These are phyloP conservation scores for Talaromyces islandicus DNA, from an alignment of 2,329 filamentous ascomycete species.

Conservation along the genomic window DNA sequence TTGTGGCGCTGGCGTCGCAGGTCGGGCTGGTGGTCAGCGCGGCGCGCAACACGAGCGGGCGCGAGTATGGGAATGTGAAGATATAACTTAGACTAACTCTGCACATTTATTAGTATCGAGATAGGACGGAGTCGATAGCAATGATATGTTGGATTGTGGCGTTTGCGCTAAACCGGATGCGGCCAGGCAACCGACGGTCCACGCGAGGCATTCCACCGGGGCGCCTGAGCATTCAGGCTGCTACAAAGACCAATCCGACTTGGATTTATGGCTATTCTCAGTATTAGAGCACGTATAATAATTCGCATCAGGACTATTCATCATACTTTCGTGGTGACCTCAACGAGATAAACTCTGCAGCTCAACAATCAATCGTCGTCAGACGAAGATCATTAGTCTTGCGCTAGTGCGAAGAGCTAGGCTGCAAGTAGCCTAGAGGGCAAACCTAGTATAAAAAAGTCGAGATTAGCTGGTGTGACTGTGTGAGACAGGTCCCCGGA, in stretches of 20 bases:
- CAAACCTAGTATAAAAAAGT: not conserved
- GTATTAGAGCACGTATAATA: no score
- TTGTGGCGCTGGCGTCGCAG: conserved; percentile 64
- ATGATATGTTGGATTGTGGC: not conserved
- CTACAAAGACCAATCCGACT: not conserved
- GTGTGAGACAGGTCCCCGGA: not conserved
- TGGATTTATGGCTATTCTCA: not conserved
- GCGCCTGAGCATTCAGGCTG: not conserved
- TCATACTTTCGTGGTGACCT: not conserved
- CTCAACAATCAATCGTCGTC: not conserved
- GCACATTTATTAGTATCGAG: not conserved
- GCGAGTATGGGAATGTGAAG: conserved; percentile 30
- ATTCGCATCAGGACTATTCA: no score
- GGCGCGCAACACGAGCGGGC: conserved; percentile 56
- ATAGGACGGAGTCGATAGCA: not conserved
- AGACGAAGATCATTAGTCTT: not conserved
- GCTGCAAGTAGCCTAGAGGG: not conserved
- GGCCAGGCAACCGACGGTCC: not conserved
- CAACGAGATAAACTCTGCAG: not conserved
- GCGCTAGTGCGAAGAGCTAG: not conserved
- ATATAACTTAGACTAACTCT: conserved; percentile 15
- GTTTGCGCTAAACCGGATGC: not conserved
- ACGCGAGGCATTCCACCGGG: not conserved
- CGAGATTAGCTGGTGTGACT: not conserved
- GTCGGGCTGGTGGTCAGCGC: conserved; percentile 58